These are phyloP conservation scores for Corylus americana DNA, from an alignment of 306 rosid species.

Conservation along the genomic window DNA sequence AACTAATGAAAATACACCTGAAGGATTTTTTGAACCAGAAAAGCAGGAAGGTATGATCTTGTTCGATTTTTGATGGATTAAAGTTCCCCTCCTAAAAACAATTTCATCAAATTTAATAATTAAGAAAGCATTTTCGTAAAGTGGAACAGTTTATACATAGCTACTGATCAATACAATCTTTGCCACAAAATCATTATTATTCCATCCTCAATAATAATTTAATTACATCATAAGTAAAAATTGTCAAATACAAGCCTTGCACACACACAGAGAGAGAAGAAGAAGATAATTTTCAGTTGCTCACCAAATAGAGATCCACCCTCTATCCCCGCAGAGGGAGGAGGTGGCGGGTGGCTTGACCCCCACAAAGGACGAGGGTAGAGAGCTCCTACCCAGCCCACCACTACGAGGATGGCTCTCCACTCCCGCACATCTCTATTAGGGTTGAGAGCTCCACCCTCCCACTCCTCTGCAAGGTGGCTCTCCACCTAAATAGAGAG, in stretches of 20 bases:
- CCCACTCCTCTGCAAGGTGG: too few species aligned
- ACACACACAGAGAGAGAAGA: background rate
- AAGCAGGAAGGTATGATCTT: slow-evolving; percentile 83
- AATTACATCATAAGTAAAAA: background rate
- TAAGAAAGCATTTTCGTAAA: slow-evolving; percentile 24
- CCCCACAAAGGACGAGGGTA: too few species aligned
- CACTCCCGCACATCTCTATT: too few species aligned
- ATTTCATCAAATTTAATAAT: slow-evolving; percentile 30
- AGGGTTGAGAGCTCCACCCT: too few species aligned
- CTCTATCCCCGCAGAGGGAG: too few species aligned
- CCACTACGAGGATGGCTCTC: too few species aligned
- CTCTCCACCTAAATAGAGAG: too few species aligned
- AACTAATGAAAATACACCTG: slow-evolving; percentile 55
- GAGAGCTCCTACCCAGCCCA: too few species aligned
- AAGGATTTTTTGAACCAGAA: slow-evolving; percentile 93
- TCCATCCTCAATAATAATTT: background rate
- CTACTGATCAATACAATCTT: background rate
- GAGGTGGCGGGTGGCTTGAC: too few species aligned
- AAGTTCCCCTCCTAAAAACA: slow-evolving; percentile 78
- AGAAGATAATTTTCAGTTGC: background rate
- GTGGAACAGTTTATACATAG: background rate
- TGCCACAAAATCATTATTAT: background rate
- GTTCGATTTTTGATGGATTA: slow-evolving; percentile 65
- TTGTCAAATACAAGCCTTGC: background rate
- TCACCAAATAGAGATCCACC: background rate